Evolutionary conservation across 1,139 yeast genomes (phyloP), one percentile per base, ranked within the genome.

Genomic region (Yamadazyma atmosphaerica): DNA sequence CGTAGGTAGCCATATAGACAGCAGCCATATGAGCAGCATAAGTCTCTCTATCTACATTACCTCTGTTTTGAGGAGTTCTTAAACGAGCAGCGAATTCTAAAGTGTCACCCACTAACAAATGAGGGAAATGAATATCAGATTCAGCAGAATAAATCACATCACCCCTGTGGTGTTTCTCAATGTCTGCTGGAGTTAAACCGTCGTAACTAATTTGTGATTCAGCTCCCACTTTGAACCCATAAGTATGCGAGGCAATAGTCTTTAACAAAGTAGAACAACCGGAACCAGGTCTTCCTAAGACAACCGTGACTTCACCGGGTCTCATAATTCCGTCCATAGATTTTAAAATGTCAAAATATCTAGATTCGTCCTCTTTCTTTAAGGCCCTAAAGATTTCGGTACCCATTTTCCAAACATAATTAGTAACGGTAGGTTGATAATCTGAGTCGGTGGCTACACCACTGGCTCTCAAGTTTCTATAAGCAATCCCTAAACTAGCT

Each of bases 241-340:
- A 79, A 4, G 90, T 83, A 46, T 81, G 79, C 25, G 84, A 62
- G 7, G 90, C 77, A 43, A 86, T 72, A 0, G 92, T 74, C 52
- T 84, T 85, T 51, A 86, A 63, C 37, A 85, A 72, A 1, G 95
- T 85, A 2, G 95, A 76, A 61, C 95, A 86, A 42, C 95, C 95
- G 19, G 90, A 79, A 54, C 94, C 94, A 0, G 94, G 94, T 57
- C 90, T 77, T 32, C 94, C 94, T 29, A 85, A 63, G 1, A 85
- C 94, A 35, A 86, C 87, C 4, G 86, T 76, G 38, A 86, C 68
- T 51, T 84, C 86, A 39, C 95, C 90, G 0, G 92, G 85, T 32
- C 40, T 46, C 49, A 62, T 54, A 8, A 63, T 45, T 36, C 74
- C 73, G 16, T 75, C 68, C 68, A 63, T 63, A 11, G 55, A 49